Evolutionary conservation across 2,329 filamentous ascomycete genomes (phyloP).

Genomic region (Fusarium illudens): DNA sequence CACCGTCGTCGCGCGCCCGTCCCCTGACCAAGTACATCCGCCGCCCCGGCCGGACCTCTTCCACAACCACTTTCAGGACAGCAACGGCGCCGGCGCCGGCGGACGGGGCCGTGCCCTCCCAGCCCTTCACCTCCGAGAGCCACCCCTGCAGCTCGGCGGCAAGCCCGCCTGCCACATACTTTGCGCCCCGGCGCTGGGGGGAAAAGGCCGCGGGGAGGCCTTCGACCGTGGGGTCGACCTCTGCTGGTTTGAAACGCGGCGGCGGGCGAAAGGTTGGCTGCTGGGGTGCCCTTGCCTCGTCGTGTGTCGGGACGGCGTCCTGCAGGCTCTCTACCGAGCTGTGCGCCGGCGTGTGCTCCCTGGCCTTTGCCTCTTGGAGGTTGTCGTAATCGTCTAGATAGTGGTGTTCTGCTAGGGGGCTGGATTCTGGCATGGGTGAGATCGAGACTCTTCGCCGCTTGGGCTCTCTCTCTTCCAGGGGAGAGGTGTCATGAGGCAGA

Average conservation of each 20-base stretch:
- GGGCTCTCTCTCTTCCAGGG: constrained; percentile 28
- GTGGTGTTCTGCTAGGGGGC: constrained; percentile 4
- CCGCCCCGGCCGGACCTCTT: constrained; percentile 44
- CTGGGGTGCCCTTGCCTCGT: constrained; percentile 31
- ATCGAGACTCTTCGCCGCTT: constrained; percentile 44
- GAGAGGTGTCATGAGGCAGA: constrained; percentile 6
- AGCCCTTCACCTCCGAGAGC: constrained; percentile 52
- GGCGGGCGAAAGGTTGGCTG: constrained; percentile 52
- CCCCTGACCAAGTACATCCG: constrained; percentile 49
- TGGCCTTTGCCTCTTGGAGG: background rate
- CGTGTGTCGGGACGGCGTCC: constrained; percentile 17
- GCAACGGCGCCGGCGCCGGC: constrained; percentile 20
- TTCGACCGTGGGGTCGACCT: constrained; percentile 33
- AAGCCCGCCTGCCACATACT: constrained; percentile 49
- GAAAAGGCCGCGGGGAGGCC: constrained; percentile 46
- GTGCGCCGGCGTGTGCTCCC: constrained; percentile 11
- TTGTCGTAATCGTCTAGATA: background rate
- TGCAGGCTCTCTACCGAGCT: constrained; percentile 24
- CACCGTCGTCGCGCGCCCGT: background rate
- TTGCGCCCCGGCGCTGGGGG: constrained; percentile 48
- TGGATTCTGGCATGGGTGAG: constrained; percentile 35
- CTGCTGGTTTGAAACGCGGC: constrained; percentile 51
- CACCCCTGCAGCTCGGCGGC: constrained; percentile 52
- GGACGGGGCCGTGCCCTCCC: constrained; percentile 37
- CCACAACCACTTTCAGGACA: constrained; percentile 41